These are phyloP conservation scores for Bolboschoenus planiculmis DNA, from an alignment of 176 grass and related monocot species.

Conservation along the genomic window DNA sequence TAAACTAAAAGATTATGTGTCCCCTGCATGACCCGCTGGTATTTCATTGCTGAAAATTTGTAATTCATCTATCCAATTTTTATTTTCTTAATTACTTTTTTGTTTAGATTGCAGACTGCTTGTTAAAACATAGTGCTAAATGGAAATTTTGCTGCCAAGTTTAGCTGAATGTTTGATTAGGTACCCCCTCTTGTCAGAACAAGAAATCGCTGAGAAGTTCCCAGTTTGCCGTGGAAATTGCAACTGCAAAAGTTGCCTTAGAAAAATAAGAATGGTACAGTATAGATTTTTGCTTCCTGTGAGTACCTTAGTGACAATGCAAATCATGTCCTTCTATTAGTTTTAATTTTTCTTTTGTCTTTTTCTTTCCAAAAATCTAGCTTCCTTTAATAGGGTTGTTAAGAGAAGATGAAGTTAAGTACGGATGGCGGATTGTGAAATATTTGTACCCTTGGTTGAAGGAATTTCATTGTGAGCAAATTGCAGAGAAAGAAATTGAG, in stretches of 20 bases:
- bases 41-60: not conserved
- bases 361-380: constrained; percentile 10
- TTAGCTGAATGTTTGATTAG: not conserved
- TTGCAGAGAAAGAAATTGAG: constrained; percentile 51
- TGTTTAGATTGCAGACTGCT: not conserved
- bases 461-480: constrained; percentile 46
- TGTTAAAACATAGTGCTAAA: not conserved
- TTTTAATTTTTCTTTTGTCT: not conserved
- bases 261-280: not conserved
- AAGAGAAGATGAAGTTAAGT: constrained; percentile 27
- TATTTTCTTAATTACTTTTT: no score
- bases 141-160: not conserved
- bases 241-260: constrained; percentile 18
- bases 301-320: not conserved
- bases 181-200: constrained; percentile 14
- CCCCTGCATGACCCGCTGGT: constrained; percentile 59
- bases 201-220: constrained; percentile 17
- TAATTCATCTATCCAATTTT: not conserved
- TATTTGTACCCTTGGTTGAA: constrained; percentile 67
- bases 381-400: not conserved
- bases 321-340: not conserved
- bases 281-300: not conserved
- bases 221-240: constrained; percentile 11
- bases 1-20: constrained; percentile 49
- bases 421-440: not conserved